Evolutionary conservation across 1,139 yeast species (phyloP), one percentile per base, ranked within the genome.

Genomic region (Arxiozyma telluris): DNA sequence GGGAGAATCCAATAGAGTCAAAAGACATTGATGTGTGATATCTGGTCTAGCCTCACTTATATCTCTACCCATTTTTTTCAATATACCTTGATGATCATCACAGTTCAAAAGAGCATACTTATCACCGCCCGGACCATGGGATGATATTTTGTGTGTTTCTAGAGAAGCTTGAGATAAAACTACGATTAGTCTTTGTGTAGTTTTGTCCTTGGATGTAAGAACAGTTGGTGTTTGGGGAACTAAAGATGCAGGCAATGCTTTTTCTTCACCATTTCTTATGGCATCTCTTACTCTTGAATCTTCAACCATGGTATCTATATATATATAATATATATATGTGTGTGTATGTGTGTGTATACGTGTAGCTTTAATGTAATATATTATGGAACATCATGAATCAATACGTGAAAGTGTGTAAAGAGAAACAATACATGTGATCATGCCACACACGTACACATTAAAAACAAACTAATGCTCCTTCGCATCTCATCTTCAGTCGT

Each of bases 11-110:
- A 93, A 77, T 61, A 93, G 77, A 2, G 98, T 93, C 69, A 93
- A 77, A 53, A 93, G 80, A 76, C 98, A 93, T 71, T 88, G 93
- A 70, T 93, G 98, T 49, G 98, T 91, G 65, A 93, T 93, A 71
- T 93, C 98, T 22, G 98, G 98, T 71, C 98, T 82, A 6, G 97
- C 98, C 69, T 93, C 98, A 49, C 96, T 91, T 61, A 93, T 93
- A 69, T 93, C 98, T 68, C 97, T 80, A 50, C 96, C 96, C 95
- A 91, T 89, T 69, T 90, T 91, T 71, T 94, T 86, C 64, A 93
- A 76, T 55, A 93, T 77, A 18, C 98, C 98, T 74, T 93, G 98
- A 70, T 93, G 98, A 71, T 93, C 98, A 71, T 93, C 98, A 76
- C 98, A 93, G 74, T 93, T 93, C 64, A 93, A 77, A 59, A 93